A percentile compares a stretch with the other conserved stretches of the same genome.
Evolutionary conservation across 352 stramenopile species (phyloP).

Genomic region (Stephanocyclus meneghinianus): DNA sequence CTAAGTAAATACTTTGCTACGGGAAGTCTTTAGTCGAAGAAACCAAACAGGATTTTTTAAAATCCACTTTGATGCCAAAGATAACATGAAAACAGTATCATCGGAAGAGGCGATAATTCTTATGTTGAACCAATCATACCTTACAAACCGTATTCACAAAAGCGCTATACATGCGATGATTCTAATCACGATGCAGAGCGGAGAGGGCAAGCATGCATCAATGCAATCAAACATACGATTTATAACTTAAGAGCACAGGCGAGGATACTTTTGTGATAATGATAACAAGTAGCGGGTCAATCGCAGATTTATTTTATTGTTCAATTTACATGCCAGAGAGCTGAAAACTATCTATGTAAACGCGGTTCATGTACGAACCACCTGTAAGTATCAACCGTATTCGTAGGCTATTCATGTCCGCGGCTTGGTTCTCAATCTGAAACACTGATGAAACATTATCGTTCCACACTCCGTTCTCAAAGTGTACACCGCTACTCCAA

Average conservation of each 20-base stretch:
- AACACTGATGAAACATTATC: constrained; percentile 24
- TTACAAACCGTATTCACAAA: too few species aligned
- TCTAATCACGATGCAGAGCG: too few species aligned
- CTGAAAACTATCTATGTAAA: background rate
- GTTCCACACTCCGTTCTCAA: constrained; percentile 45
- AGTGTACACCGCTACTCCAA: constrained; percentile 23
- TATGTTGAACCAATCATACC: too few species aligned
- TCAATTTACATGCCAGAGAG: background rate
- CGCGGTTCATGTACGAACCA: background rate
- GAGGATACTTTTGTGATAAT: background rate
- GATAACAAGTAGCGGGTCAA: too few species aligned
- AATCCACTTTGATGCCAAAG: background rate
- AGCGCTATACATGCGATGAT: too few species aligned
- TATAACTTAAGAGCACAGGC: background rate
- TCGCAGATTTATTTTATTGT: background rate
- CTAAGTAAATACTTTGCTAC: background rate
- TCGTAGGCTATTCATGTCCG: background rate
- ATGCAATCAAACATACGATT: too few species aligned
- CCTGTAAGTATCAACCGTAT: background rate
- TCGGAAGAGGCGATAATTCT: too few species aligned
- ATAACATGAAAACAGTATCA: too few species aligned
- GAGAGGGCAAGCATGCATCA: too few species aligned
- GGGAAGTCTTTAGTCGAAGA: too few species aligned
- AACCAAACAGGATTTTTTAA: constrained; percentile 6
- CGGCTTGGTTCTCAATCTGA: background rate